Evolutionary conservation across 208 protist genomes (phyloP).

Genomic region (Zelonia costaricensis): DNA sequence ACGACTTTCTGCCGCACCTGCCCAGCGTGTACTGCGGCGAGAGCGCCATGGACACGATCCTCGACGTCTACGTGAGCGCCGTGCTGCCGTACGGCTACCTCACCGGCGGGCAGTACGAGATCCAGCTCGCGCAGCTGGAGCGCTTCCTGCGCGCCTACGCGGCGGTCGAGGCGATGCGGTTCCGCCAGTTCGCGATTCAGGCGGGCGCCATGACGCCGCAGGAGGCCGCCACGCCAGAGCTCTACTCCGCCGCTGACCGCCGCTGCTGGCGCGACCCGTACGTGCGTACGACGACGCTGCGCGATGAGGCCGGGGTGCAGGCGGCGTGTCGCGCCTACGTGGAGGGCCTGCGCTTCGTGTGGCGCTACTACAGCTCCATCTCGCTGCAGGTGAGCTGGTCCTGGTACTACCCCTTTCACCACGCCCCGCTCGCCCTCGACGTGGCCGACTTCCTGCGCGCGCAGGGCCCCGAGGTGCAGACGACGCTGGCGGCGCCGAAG

Average conservation of each 20-base stretch:
- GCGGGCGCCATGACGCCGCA: slow-evolving; percentile 32
- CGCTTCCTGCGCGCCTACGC: slow-evolving; percentile 68
- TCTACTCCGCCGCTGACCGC: slow-evolving; percentile 42
- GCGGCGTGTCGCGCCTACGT: slow-evolving; percentile 75
- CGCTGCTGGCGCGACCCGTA: slow-evolving; percentile 56
- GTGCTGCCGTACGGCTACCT: slow-evolving; percentile 87
- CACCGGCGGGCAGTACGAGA: slow-evolving; percentile 62
- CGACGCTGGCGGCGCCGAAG: slow-evolving; percentile 24
- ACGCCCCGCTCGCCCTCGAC: slow-evolving; percentile 74
- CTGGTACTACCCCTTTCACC: slow-evolving; percentile 82
- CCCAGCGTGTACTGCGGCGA: slow-evolving; percentile 81
- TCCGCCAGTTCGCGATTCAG: slow-evolving; percentile 60
- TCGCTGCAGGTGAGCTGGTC: slow-evolving; percentile 62
- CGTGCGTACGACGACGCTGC: slow-evolving; percentile 43
- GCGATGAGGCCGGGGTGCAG: slow-evolving; percentile 27
- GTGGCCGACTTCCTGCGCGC: slow-evolving; percentile 49
- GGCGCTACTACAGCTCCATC: slow-evolving; percentile 80
- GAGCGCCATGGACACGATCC: slow-evolving; percentile 70
- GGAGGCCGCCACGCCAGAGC: slow-evolving; percentile 29
- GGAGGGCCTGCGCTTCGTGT: slow-evolving; percentile 77
- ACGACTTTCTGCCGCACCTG: slow-evolving; percentile 81
- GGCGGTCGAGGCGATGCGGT: slow-evolving; percentile 59
- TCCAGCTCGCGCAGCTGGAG: slow-evolving; percentile 65
- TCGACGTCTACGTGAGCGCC: slow-evolving; percentile 77
- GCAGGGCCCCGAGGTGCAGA: slow-evolving; percentile 37